Percentiles rank a stretch among this genome's conserved stretches.
Evolutionary conservation across 2,329 filamentous ascomycete species (phyloP).

Genomic region (Cryphonectria carpinicola): DNA sequence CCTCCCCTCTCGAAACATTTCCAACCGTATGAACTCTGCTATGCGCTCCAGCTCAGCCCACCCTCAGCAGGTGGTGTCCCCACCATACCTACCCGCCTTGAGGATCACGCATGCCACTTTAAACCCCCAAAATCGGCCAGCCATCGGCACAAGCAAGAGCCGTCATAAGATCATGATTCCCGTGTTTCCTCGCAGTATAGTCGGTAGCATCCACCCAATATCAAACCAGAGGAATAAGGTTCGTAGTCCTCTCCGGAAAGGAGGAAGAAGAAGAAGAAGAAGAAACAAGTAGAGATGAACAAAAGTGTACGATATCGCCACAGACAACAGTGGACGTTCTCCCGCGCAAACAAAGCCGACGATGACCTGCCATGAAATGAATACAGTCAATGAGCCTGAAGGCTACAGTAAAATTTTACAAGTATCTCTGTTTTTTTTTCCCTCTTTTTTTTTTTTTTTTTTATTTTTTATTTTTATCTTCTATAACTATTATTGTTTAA

Average conservation of each 20-base stretch:
- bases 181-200: neutral
- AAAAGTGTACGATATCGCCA: neutral
- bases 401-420: neutral
- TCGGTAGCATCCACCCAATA: neutral
- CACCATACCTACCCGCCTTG: neutral
- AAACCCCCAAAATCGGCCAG: neutral
- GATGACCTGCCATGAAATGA: neutral
- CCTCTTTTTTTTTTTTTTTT: too few species aligned
- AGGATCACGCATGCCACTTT: neutral
- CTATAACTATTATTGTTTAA: too few species aligned
- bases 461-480: too few species aligned
- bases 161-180: neutral
- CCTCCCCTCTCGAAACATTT: neutral
- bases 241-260: neutral
- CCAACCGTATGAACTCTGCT: neutral
- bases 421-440: slow-evolving; percentile 26
- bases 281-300: neutral
- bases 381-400: neutral
- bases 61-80: neutral
- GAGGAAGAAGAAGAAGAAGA: too few species aligned
- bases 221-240: neutral
- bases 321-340: neutral
- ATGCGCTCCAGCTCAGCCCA: neutral
- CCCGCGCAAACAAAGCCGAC: neutral
- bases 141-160: neutral